Evolutionary conservation across 768 basidiomycete genomes (phyloP), one percentile per base, ranked within the genome.

Genomic region (Brasilioporus rufonigricans): DNA sequence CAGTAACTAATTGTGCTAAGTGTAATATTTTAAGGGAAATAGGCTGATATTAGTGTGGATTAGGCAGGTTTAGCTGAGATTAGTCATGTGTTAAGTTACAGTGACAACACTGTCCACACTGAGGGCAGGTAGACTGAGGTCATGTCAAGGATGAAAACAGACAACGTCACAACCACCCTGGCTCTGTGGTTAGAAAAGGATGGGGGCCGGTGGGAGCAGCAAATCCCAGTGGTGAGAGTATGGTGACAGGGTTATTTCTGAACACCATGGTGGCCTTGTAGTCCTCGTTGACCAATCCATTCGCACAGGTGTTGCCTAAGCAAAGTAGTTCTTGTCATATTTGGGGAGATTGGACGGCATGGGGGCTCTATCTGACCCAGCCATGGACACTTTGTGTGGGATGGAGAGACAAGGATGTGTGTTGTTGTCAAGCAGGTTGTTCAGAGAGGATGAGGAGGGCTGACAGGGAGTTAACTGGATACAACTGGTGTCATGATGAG

Each of bases 301-400:
- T 83, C 0, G 86, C 82, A n/a, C 93, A 82, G 23, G 74, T 56
- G 65, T 95, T 94, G 16, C 93, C 86, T 0, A 94, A 93, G 63
- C 94, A 97, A 44, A 97, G 83, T 93, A 95, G 36, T 73, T 70
- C 5, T 80, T 79, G 63, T 93, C 91, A 61, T 91, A 81, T 41
- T 77, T 57, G 0, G 86, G 87, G 5, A 89, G 76, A 33, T 73
- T 66, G 8, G 73, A 64, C 1, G 76, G 44, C 54, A 84, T 78
- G 0, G 86, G 78, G 83, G 69, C 58, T 96, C 93, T 1, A 84
- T 83, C 67, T 95, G 91, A 29, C 93, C 93, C 38, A 86, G 79
- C 94, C 94, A 97, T 13, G 94, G 94, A 19, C 94, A 84, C 64
- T 90, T 92, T 8, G 79, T 91, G 48, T 93, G 87, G 70, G 95